These are phyloP conservation scores for Lobulomyces angularis DNA, from an alignment of 192 early-diverging fungal genomes.

Conservation along the genomic window DNA sequence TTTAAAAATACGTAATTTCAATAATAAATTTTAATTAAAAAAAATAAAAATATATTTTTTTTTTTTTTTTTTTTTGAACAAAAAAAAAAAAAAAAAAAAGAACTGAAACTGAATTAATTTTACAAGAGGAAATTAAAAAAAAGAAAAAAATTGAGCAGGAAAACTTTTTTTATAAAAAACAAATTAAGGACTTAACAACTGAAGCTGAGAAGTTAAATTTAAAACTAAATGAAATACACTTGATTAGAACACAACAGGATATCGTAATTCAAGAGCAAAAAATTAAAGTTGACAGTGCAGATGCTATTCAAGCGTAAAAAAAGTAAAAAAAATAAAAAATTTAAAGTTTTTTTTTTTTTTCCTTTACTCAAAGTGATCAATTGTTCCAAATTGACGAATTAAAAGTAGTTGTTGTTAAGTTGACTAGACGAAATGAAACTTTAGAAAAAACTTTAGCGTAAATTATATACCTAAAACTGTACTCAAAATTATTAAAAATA, in stretches of 20 bases:
- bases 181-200: not conserved
- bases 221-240: slow-evolving; percentile 4
- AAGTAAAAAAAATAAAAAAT: not conserved
- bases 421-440: slow-evolving; percentile 16
- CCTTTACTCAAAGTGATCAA: slow-evolving; percentile 15
- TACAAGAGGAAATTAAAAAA: not conserved
- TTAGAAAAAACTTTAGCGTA: slow-evolving; percentile 26
- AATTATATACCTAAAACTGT: too few relatives aligned
- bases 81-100: not conserved
- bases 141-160: slow-evolving; percentile 30
- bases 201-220: too few relatives aligned
- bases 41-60: slow-evolving; percentile 10
- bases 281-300: too few relatives aligned
- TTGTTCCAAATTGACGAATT: slow-evolving; percentile 38
- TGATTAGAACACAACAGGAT: slow-evolving; percentile 12
- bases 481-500: too few relatives aligned
- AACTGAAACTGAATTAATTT: not conserved
- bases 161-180: slow-evolving; percentile 24
- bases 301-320: too few relatives aligned
- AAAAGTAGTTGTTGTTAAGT: slow-evolving; percentile 23
- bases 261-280: slow-evolving; percentile 22
- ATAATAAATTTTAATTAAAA: slow-evolving; percentile 8
- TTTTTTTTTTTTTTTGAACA: not conserved
- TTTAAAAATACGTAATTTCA: slow-evolving; percentile 13
- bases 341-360: not conserved